phyloP scores from a whole-genome alignment of 2,329 filamentous ascomycete genomes.

The Tolypocladium amazonense region DNA sequence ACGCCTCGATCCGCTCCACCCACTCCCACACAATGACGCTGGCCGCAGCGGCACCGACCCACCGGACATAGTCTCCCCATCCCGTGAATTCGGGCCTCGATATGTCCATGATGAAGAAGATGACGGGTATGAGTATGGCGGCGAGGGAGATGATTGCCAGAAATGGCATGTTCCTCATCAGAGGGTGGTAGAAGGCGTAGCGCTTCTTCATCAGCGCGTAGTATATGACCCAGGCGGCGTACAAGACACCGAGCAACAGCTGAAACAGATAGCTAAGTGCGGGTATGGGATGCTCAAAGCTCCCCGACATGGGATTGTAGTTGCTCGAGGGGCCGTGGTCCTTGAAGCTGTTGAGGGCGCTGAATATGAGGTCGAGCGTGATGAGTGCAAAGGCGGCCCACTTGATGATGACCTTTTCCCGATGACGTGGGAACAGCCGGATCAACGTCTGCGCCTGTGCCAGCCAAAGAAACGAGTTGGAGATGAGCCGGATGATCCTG shows the following conservation, averaged over 20 bases:
- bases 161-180: conserved; percentile 82
- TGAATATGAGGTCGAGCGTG: conserved; percentile 81
- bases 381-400: conserved; percentile 96
- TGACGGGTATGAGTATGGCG: conserved; percentile 77
- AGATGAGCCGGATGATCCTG: conserved; percentile 83
- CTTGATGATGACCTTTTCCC: conserved; percentile 97
- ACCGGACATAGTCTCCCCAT: conserved; percentile 92
- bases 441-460: conserved; percentile 96
- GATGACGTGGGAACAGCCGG: conserved; percentile 86
- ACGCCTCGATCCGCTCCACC: conserved; percentile 87
- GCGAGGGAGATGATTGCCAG: conserved; percentile 69
- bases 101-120: conserved; percentile 90
- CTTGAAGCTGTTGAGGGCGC: conserved; percentile 77
- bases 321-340: conserved; percentile 41
- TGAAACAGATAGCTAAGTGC: conserved; percentile 88
- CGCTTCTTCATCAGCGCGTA: conserved; percentile 86
- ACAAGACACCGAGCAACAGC: conserved; percentile 73
- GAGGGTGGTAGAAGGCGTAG: conserved; percentile 80
- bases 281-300: conserved; percentile 82
- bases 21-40: conserved; percentile 98
- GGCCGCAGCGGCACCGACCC: conserved; percentile 90
- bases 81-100: conserved; percentile 74
- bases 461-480: conserved; percentile 93
- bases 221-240: conserved; percentile 89
- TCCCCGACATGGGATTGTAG: conserved; percentile 46